phyloP scores from a whole-genome alignment of 495 filamentous ascomycete species.

The Tuber brumale region DNA sequence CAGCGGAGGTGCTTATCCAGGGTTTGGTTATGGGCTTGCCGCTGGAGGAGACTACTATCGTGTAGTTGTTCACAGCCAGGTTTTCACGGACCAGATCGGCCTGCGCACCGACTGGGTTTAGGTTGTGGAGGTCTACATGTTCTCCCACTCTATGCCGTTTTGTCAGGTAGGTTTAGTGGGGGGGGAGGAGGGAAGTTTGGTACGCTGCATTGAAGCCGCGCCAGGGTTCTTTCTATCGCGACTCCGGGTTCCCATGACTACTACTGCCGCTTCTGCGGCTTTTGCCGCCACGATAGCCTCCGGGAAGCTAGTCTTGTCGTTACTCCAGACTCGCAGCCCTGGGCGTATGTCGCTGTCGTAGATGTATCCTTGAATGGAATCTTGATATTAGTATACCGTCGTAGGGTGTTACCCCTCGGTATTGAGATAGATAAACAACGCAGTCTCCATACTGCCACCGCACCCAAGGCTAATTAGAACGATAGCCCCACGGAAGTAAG shows the following conservation, averaged over 20 bases:
- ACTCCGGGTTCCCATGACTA: conserved; percentile 69
- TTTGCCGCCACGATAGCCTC: conserved; percentile 58
- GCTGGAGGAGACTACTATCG: conserved; percentile 60
- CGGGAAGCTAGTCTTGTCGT: conserved; percentile 55
- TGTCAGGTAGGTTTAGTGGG: conserved; percentile 2
- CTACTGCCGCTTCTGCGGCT: conserved; percentile 61
- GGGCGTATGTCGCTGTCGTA: conserved; percentile 54
- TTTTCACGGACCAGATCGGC: conserved; percentile 58
- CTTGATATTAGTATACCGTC: conserved; percentile 62
- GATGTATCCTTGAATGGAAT: conserved; percentile 50
- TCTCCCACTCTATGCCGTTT: conserved; percentile 54
- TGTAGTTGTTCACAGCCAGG: conserved; percentile 57
- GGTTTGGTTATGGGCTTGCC: conserved; percentile 64
- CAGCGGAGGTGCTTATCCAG: conserved; percentile 56
- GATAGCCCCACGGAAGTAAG: not conserved
- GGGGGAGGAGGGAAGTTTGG: conserved; percentile 22
- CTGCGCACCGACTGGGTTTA: conserved; percentile 66
- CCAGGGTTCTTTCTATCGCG: conserved; percentile 65
- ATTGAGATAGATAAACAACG: conserved; percentile 56
- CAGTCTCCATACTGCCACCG: conserved; percentile 57
- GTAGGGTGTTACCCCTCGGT: conserved; percentile 58
- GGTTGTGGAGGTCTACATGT: conserved; percentile 57
- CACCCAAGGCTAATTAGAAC: conserved; percentile 15
- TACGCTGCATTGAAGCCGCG: conserved; percentile 58
- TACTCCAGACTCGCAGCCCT: conserved; percentile 69